Base-by-base conservation (phyloP, 2,329 filamentous ascomycete species). In the Arachnomyces sp. region DNA sequence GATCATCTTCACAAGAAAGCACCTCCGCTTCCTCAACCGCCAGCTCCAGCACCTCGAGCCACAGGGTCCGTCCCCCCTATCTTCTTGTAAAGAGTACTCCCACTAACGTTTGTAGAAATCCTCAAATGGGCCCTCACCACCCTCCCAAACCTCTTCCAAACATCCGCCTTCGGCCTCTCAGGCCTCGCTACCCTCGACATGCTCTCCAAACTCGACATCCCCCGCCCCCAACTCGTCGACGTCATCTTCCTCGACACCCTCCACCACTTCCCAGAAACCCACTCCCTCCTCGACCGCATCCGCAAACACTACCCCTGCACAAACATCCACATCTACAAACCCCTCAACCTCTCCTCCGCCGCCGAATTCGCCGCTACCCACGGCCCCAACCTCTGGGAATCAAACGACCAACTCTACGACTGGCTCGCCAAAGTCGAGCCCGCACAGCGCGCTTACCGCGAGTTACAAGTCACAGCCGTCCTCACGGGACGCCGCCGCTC, bases 391-490 rank as follows among this genome's bases (percentile, higher is more conserved):
- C 70, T 96, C 35, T 98, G 89, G 81, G 84, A 94, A 60, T 77
- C 72, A 25, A 82, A 92, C 49, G 76, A 88, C 36, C 85, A 95
- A 57, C 76, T 90, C 56, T 98, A 98, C 67, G 92, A 98, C 73
- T 96, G 86, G 74, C 74, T 92, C 47, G 92, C 89, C 68, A 98
- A 98, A 72, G 92, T 98, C 36, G 92, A 98, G 72, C 92, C 92
- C 12, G 86, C 89, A 40, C 82, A 94, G 67, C 81, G 92, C 46
- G 87, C 92, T 5, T 96, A 95, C 66, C 72, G 81, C 13, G 83
- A 94, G 48, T 77, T 96, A 43, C 78, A 84, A 55, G 89, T 96
- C 42, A 82, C 84, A 42, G 92, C 92, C 39, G 85, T 96, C 38
- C 73, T 98, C 49, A 98, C 92, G 34, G 92, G 92, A 39, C 86